Percentiles rank a stretch among this genome's conserved stretches.
phyloP scores from a whole-genome alignment of 768 basidiomycete species.

The Russula sp. region DNA sequence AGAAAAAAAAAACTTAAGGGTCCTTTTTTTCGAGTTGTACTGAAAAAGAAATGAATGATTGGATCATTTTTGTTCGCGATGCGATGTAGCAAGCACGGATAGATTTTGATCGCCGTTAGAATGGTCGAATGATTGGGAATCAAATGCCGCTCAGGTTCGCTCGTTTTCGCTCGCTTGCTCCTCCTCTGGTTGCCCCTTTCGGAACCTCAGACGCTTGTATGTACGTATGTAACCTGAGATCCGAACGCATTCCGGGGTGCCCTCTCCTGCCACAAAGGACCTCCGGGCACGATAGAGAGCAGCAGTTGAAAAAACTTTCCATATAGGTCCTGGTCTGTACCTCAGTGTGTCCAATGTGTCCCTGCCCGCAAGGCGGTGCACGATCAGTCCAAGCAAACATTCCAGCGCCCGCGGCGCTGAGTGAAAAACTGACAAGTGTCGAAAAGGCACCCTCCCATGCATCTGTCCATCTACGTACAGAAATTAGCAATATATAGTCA shows the following conservation, averaged over 20 bases:
- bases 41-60: slow-evolving; percentile 1
- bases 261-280: too few species aligned
- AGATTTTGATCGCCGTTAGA: slow-evolving; percentile 21
- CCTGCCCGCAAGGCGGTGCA: too few species aligned
- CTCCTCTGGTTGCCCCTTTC: not conserved
- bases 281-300: not conserved
- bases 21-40: not conserved
- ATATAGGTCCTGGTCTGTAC: too few species aligned
- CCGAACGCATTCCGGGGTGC: too few species aligned
- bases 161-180: not conserved
- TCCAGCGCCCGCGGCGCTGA: not conserved
- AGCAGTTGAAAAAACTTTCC: too few species aligned
- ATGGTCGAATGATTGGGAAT: slow-evolving; percentile 22
- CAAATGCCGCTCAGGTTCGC: slow-evolving; percentile 2
- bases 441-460: too few species aligned
- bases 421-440: not conserved
- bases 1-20: not conserved
- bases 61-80: slow-evolving; percentile 8
- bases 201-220: not conserved
- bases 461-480: not conserved
- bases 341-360: too few species aligned
- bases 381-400: not conserved
- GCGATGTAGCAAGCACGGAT: not conserved
- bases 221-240: too few species aligned
- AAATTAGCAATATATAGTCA: not conserved